Percentiles rank a stretch among this genome's conserved stretches.
Conservation (phyloP, 2,329 filamentous ascomycete species). For the Paraphoma sp. region DNA sequence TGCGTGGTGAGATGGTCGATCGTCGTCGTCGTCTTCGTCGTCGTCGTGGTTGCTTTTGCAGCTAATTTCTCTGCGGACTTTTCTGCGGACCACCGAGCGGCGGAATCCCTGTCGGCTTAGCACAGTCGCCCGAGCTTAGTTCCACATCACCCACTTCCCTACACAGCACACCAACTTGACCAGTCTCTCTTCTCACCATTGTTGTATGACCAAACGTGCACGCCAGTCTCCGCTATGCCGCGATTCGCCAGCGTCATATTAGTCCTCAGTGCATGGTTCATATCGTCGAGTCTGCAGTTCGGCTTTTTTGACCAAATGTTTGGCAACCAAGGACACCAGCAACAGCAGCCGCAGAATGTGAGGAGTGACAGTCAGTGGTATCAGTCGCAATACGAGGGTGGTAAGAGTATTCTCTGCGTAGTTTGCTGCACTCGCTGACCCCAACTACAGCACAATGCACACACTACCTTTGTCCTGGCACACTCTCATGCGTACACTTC, state of each 20-base stretch:
- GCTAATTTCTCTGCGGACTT: constrained; percentile 11
- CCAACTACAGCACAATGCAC: constrained; percentile 75
- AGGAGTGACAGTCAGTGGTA: constrained; percentile 86
- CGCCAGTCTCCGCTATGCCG: constrained; percentile 33
- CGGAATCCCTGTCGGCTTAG: constrained; percentile 7
- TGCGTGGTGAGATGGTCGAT: background rate
- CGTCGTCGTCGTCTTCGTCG: background rate
- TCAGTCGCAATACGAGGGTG: constrained; percentile 70
- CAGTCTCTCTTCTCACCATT: background rate
- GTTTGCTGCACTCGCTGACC: background rate
- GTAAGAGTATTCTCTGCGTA: constrained; percentile 52
- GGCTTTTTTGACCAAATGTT: constrained; percentile 99
- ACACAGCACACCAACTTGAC: background rate
- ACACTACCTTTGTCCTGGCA: constrained; percentile 93
- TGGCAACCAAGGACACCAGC: constrained; percentile 65
- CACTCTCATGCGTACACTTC: constrained; percentile 92
- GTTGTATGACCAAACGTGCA: background rate
- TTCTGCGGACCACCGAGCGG: constrained; percentile 33
- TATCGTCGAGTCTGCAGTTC: constrained; percentile 79
- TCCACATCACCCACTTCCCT: constrained; percentile 21
- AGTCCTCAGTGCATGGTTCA: constrained; percentile 59
- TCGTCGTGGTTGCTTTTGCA: background rate
- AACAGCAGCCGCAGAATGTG: constrained; percentile 75
- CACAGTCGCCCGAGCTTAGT: background rate
- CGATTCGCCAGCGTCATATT: constrained; percentile 40